Evolutionary conservation across 768 basidiomycete species (phyloP), one percentile per base, ranked within the genome.

Genomic region (Cystofilobasidium macerans): DNA sequence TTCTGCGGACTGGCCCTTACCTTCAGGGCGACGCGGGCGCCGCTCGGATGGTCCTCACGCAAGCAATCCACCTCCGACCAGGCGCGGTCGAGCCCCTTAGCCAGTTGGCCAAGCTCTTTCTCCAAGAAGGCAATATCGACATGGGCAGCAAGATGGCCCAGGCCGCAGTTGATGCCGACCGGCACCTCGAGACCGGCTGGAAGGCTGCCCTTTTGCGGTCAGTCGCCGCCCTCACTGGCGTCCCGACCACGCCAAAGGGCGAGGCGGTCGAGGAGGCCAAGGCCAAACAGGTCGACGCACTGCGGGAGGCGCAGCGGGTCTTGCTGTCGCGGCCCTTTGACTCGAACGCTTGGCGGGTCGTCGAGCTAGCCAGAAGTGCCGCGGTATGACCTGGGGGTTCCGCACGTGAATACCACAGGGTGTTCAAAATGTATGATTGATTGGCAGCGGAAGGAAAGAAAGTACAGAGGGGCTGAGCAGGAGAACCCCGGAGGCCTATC

Each of bases 241-340:
- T 8, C 38, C 58, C 20, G 56, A 47, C 13, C 35, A 70, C 3
- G n/a, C n/a, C n/a, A n/a, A n/a, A n/a, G n/a, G 61, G 70, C 14
- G 62, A 45, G 53, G 67, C 43, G 20, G 24, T 33, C n/a, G 51
- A 60, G 24, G 43, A 59, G 57, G 30, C 45, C 14, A 69, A 53
- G 68, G 26, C 9, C n/a, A 35, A 43, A 16, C 51, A 48, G 38
- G 45, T 67, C 24, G n/a, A 57, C 47, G 67, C 59, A 4, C 61
- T 64, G 60, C 54, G 65, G 26, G 69, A 69, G 30, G 66, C 71
- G 4, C 69, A 72, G 65, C 70, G 67, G 43, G 69, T 64, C 24
- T 71, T 73, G 26, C 69, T 71, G 65, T 56, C 71, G 20, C 57
- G 69, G 20, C 75, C 75, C 0, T 75, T 73, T 71, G 73, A 70